Conservation (phyloP, 2,329 filamentous ascomycete genomes). For the Rugonectria rugulosa region DNA sequence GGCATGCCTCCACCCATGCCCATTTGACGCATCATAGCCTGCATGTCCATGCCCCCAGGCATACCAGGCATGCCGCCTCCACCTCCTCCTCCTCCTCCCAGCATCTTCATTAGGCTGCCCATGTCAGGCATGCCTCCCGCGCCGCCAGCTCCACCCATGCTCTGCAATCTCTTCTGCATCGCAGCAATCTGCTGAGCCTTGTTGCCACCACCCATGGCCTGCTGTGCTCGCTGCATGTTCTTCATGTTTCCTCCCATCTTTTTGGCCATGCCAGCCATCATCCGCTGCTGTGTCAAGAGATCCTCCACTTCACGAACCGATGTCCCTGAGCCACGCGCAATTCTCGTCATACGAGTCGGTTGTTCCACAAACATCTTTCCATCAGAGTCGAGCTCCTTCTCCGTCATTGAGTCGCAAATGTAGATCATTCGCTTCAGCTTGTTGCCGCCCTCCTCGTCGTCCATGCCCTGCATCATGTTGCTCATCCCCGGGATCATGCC, state of each 20-base stretch:
- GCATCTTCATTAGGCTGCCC: slow-evolving; percentile 89
- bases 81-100: slow-evolving; percentile 64
- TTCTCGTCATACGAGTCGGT: slow-evolving; percentile 89
- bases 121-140: slow-evolving; percentile 81
- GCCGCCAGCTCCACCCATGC: slow-evolving; percentile 80
- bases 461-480: slow-evolving; percentile 93
- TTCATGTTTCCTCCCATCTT: slow-evolving; percentile 98
- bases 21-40: slow-evolving; percentile 80
- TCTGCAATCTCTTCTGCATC: slow-evolving; percentile 94
- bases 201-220: slow-evolving; percentile 88
- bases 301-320: slow-evolving; percentile 94
- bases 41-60: slow-evolving; percentile 78
- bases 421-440: slow-evolving; percentile 99
- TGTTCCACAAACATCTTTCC: slow-evolving; percentile 94
- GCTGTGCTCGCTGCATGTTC: slow-evolving; percentile 94
- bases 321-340: slow-evolving; percentile 89
- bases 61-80: slow-evolving; percentile 67
- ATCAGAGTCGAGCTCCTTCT: slow-evolving; percentile 93
- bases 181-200: slow-evolving; percentile 93
- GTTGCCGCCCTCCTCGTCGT: slow-evolving; percentile 92
- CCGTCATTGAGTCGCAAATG: slow-evolving; percentile 98
- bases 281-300: slow-evolving; percentile 93
- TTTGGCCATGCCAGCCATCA: slow-evolving; percentile 99
- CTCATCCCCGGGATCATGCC: slow-evolving; percentile 98
- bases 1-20: slow-evolving; percentile 60